Percentiles rank a stretch among this genome's conserved stretches.
Conservation (phyloP, 805 yeast species). For the Phaffomyces antillensis region DNA sequence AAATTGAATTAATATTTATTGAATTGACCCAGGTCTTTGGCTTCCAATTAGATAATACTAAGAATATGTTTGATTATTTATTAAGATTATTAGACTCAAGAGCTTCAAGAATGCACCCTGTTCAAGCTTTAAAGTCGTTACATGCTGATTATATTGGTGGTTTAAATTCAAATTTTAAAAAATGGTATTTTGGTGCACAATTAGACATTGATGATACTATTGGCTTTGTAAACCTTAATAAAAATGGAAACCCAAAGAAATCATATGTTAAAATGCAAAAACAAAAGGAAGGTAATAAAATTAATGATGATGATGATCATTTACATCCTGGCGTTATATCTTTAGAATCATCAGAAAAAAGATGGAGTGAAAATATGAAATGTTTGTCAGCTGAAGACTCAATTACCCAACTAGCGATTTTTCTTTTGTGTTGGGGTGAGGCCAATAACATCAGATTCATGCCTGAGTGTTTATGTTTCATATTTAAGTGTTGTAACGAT, state of each 20-base stretch:
- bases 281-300: neutral
- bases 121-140: slow-evolving; percentile 46
- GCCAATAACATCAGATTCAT: slow-evolving; percentile 79
- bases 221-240: slow-evolving; percentile 28
- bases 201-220: slow-evolving; percentile 51
- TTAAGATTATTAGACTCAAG: slow-evolving; percentile 60
- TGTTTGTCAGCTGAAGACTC: slow-evolving; percentile 45
- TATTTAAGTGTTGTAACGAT: slow-evolving; percentile 75
- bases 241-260: slow-evolving; percentile 21
- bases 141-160: slow-evolving; percentile 80
- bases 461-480: slow-evolving; percentile 85
- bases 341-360: slow-evolving; percentile 37
- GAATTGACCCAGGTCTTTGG: slow-evolving; percentile 52
- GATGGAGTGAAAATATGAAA: slow-evolving; percentile 48
- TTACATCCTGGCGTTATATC: slow-evolving; percentile 9
- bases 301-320: neutral
- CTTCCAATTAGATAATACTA: slow-evolving; percentile 58
- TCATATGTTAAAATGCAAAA: slow-evolving; percentile 5
- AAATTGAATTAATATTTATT: slow-evolving; percentile 50
- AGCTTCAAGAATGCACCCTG: slow-evolving; percentile 56
- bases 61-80: slow-evolving; percentile 61
- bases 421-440: slow-evolving; percentile 82
- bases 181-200: slow-evolving; percentile 73
- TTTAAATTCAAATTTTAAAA: slow-evolving; percentile 54
- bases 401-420: slow-evolving; percentile 58